A percentile compares a stretch with the other conserved stretches of the same genome.
Evolutionary conservation across 306 rosid species (phyloP).

Genomic region (Pterocarpus macrocarpus): DNA sequence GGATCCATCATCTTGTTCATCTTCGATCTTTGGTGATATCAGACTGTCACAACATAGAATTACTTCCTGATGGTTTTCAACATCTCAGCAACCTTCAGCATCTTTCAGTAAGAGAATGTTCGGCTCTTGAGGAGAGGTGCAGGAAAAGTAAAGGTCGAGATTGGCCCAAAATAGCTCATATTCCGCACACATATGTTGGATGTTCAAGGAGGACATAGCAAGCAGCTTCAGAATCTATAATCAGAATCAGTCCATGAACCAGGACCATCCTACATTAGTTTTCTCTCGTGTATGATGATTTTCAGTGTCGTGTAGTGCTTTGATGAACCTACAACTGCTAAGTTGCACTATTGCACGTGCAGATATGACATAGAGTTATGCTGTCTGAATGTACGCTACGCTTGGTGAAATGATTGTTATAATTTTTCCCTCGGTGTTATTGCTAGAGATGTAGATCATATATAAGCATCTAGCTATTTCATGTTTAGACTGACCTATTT

Average conservation of each 20-base stretch:
- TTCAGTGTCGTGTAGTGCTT: too few species aligned
- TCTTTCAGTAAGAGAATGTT: constrained; percentile 43
- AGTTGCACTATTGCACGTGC: too few species aligned
- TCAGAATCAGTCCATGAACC: neutral
- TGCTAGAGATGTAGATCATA: neutral
- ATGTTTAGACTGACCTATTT: too few species aligned
- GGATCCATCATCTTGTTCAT: constrained; percentile 32
- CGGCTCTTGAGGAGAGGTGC: constrained; percentile 43
- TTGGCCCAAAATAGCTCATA: constrained; percentile 38
- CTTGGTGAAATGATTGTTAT: neutral
- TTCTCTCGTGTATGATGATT: too few species aligned
- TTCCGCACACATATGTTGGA: constrained; percentile 38
- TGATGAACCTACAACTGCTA: too few species aligned
- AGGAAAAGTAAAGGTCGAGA: constrained; percentile 14
- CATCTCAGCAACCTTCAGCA: constrained; percentile 38
- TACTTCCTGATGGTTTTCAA: constrained; percentile 38
- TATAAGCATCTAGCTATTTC: neutral
- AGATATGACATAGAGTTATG: too few species aligned
- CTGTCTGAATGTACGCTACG: neutral
- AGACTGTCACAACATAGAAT: constrained; percentile 29
- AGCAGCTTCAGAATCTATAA: constrained; percentile 17
- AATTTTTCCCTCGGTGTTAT: too few species aligned
- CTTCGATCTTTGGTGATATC: constrained; percentile 45
- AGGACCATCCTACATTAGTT: too few species aligned
- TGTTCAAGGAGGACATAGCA: neutral